Base-by-base conservation (phyloP, 495 filamentous ascomycete genomes). In the Penicillium samsonianum region DNA sequence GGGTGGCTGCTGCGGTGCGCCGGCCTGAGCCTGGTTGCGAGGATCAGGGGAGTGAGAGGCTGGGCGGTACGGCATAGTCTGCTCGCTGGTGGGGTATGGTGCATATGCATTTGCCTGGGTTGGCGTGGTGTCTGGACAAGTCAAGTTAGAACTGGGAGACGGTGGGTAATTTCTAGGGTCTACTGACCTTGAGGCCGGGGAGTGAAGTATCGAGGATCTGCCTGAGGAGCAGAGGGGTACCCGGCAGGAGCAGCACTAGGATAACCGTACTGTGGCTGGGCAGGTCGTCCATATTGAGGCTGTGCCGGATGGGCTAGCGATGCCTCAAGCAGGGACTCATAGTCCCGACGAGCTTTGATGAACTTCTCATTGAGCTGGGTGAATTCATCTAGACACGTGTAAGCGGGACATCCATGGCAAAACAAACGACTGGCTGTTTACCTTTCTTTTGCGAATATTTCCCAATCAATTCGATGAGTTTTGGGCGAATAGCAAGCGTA, bases 361-460 rank as follows among this genome's bases (percentile, higher is more conserved):
- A 98, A 98, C 71, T 98, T 98, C 65, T 98, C 94, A 68, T 98
- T 98, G 41, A 98, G 82, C 65, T 96, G 91, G 3, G 93, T 96
- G 67, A 98, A 97, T 67, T 98, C 94, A 74, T 98, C 92, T 96
- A 60, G 9, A 50, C 16, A 30, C 11, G 17, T 30, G 40, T 76
- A 17, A 73, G 67, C 41, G 9, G 19, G 31, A 6, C 5, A n/a
- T 43, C 12, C n/a, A 6, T n/a, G 8, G 10, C 38, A 38, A 14
- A 37, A 49, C 1, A 20, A n/a, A 45, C 12, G 26, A 14, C 10
- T 19, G 11, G 14, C 35, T 14, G 46, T 65, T 54, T 78, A 94
- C 92, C 94, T 75, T 98, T 98, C 84, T 96, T 98, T 68, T 98
- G 94, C 14, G 94, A 96, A 64, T 98, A 98, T 75, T 98, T 98